phyloP scores from a whole-genome alignment of 164 flowering plant species.

The Nelumbo lutea region DNA sequence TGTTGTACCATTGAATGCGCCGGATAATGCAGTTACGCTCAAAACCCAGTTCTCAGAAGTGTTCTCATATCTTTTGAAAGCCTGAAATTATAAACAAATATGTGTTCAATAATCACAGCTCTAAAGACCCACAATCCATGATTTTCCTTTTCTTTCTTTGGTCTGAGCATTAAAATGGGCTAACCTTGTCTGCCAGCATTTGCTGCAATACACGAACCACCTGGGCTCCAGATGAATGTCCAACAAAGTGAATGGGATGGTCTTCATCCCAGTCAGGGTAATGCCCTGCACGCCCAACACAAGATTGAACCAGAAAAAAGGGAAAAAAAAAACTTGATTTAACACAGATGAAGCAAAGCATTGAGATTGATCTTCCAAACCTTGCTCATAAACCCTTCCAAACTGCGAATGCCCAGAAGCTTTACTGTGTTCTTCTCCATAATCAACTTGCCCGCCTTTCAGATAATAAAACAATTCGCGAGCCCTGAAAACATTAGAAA shows the following conservation, averaged over 20 bases:
- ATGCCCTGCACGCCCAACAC: conserved; percentile 46
- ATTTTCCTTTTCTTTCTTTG: neutral
- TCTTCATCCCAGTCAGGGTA: conserved; percentile 97
- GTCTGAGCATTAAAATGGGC: neutral
- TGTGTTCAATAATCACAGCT: neutral
- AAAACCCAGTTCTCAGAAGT: conserved; percentile 71
- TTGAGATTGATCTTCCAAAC: conserved; percentile 18
- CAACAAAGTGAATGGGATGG: conserved; percentile 94
- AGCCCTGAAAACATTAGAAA: conserved; percentile 56
- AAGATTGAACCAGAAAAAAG: conserved; percentile 2
- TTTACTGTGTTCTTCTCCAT: conserved; percentile 90
- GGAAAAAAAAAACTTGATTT: neutral
- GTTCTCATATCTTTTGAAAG: conserved; percentile 55
- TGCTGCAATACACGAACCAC: conserved; percentile 94
- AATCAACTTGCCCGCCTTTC: conserved; percentile 97
- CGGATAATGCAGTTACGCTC: conserved; percentile 69
- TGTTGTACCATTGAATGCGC: conserved; percentile 78
- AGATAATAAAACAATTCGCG: conserved; percentile 89
- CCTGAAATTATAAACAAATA: conserved; percentile 28
- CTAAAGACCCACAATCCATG: neutral
- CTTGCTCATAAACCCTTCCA: conserved; percentile 75
- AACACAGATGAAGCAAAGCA: neutral
- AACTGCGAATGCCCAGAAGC: conserved; percentile 78
- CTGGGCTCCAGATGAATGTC: conserved; percentile 99
- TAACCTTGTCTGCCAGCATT: conserved; percentile 96